Evolutionary conservation across 1,139 yeast species (phyloP).

Genomic region (Candida sp.): DNA sequence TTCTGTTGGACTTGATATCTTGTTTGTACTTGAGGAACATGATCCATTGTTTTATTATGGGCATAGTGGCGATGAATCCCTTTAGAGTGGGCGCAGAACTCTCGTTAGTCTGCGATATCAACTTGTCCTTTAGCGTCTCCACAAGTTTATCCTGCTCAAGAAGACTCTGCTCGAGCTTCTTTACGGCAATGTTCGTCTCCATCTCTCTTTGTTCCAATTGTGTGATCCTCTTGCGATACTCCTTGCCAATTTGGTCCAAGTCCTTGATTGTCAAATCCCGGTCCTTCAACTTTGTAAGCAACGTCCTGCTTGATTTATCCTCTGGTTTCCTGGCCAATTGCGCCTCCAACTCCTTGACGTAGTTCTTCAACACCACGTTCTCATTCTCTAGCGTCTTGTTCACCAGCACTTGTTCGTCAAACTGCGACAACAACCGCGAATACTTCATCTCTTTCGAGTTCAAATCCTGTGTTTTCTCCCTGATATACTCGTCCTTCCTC

Average conservation of each 20-base stretch:
- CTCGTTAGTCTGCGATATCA: conserved; percentile 12
- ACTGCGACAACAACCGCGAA: background rate
- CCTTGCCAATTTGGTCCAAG: conserved; percentile 26
- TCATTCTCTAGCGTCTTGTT: conserved; percentile 24
- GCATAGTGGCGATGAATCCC: conserved; percentile 27
- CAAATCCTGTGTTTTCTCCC: conserved; percentile 4
- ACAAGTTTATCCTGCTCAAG: conserved; percentile 27
- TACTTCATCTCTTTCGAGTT: conserved; percentile 5
- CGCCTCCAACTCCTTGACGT: conserved; percentile 24
- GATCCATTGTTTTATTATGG: conserved; percentile 37
- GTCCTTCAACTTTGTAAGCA: conserved; percentile 18
- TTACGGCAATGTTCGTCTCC: conserved; percentile 20
- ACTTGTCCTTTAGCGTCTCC: conserved; percentile 21
- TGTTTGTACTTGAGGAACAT: conserved; percentile 29
- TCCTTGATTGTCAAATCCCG: conserved; percentile 24
- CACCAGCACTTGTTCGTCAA: conserved; percentile 12
- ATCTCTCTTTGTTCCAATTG: conserved; percentile 19
- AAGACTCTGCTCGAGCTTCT: conserved; percentile 15
- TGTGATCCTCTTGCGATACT: conserved; percentile 24
- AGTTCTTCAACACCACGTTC: conserved; percentile 20
- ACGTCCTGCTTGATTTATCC: conserved; percentile 1
- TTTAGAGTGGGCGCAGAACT: conserved; percentile 8
- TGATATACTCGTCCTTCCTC: conserved; percentile 5
- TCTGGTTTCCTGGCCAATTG: conserved; percentile 15
- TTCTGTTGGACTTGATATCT: conserved; percentile 24